Base-by-base conservation (phyloP, 257 asterid species). In the Solanum phureja region DNA sequence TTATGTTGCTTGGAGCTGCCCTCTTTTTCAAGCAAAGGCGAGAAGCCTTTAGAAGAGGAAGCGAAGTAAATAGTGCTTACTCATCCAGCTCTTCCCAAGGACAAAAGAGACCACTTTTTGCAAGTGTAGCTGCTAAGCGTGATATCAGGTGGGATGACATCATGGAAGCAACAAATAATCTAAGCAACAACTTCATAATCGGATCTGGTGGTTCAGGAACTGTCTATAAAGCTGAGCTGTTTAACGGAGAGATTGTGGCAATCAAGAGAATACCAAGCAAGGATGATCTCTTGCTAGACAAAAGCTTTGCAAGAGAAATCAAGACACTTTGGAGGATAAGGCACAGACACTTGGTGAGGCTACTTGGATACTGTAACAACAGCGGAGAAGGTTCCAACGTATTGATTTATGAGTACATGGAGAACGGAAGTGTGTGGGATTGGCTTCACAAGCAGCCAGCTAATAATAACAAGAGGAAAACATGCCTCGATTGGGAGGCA, bases 131-230 rank as follows among this genome's bases (percentile, higher is more conserved):
- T 42, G 93, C 89, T 27, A 94, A 90, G 90, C 91, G 87, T 2
- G 97, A 94, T 60, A 88, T 95, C 87, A 93, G 91, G 81, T 96
- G 99, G 99, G 90, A 90, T 56, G 98, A 94, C 88, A 91, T 96
- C 60, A 95, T 96, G 99, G 98, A 93, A 66, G 99, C 98, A 27
- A 95, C 99, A 7, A 93, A 96, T 27, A 93, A 96, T 90, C 93
- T 96, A 66, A 95, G 98, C 31, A 95, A 92, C 1, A 97, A 96
- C 94, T 94, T 92, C 90, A 88, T 96, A 88, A 91, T 96, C 34
- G 99, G 98, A 13, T 89, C 95, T 0, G 99, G 99, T 24, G 98
- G 99, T 2, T 95, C 98, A 0, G 98, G 98, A 27, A 94, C 96
- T 29, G 90, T 96, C 64, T 96, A 94, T 91, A 93, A 89, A 88